Evolutionary conservation across 768 basidiomycete species (phyloP).

Genomic region (Cyclocybe aegerita): DNA sequence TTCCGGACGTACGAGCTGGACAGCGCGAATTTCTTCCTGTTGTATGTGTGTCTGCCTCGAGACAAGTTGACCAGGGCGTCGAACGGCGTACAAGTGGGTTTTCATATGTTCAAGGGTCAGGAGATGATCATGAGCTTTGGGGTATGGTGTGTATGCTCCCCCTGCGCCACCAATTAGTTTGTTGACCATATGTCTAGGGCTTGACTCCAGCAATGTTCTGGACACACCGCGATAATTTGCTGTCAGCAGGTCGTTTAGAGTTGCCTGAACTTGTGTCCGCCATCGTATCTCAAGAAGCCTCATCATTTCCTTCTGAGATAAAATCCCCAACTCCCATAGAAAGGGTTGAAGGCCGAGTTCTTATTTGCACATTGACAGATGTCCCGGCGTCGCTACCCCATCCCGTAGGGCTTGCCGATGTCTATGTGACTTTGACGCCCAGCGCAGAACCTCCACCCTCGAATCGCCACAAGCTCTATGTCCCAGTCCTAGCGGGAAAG

Average conservation of each 20-base stretch:
- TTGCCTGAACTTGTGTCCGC: conserved; percentile 46
- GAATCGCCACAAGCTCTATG: conserved; percentile 1
- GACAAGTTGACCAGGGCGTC: conserved; percentile 56
- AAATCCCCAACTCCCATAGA: conserved; percentile 27
- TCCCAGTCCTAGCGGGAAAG: conserved; percentile 39
- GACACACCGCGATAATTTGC: conserved; percentile 48
- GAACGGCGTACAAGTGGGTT: conserved; percentile 70
- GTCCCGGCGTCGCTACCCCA: conserved; percentile 9
- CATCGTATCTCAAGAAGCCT: conserved; percentile 19
- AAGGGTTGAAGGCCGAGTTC: conserved; percentile 39
- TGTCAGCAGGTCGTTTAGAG: conserved; percentile 44
- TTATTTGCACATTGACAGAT: conserved; percentile 35
- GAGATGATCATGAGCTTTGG: conserved; percentile 95
- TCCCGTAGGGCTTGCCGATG: conserved; percentile 3
- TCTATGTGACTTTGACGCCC: conserved; percentile 13
- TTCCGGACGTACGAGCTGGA: conserved; percentile 23
- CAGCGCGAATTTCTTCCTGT: conserved; percentile 52
- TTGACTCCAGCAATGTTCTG: conserved; percentile 77
- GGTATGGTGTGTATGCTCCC: conserved; percentile 49
- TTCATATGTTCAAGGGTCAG: conserved; percentile 89
- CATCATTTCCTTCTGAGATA: not conserved
- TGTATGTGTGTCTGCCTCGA: conserved; percentile 86
- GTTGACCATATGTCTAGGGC: conserved; percentile 45
- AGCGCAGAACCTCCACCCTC: not conserved
- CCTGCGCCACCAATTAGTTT: not conserved